Percentiles rank a stretch among this genome's conserved stretches.
Conservation (phyloP, 495 filamentous ascomycete species). For the Pyrenula aspistea region DNA sequence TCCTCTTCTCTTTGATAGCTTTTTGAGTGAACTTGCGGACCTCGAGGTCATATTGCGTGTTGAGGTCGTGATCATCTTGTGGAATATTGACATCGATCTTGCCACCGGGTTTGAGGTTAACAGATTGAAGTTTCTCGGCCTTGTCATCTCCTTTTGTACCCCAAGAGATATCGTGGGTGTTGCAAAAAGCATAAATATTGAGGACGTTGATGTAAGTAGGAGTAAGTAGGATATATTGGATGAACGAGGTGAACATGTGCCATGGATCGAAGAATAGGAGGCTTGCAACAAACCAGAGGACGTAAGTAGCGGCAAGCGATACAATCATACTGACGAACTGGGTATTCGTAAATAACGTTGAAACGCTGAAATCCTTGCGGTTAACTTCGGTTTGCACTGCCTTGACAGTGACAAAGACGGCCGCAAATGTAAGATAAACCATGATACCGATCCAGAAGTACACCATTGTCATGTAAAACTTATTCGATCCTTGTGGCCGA, state of each 20-base stretch:
- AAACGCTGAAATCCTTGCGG: constrained; percentile 45
- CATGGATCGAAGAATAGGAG: constrained; percentile 97
- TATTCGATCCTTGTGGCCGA: constrained; percentile 85
- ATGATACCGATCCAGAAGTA: constrained; percentile 96
- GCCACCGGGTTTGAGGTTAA: constrained; percentile 75
- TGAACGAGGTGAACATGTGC: constrained; percentile 94
- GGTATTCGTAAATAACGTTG: constrained; percentile 68
- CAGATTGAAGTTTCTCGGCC: constrained; percentile 66
- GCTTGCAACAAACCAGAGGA: constrained; percentile 85
- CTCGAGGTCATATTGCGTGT: constrained; percentile 81
- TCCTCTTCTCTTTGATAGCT: constrained; percentile 53
- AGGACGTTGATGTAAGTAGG: constrained; percentile 94
- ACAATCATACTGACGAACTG: constrained; percentile 92
- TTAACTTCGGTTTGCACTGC: constrained; percentile 60
- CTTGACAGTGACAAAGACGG: constrained; percentile 85
- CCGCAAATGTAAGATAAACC: constrained; percentile 88
- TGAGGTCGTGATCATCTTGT: constrained; percentile 57
- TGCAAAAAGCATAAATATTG: constrained; percentile 97
- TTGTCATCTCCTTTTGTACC: constrained; percentile 94
- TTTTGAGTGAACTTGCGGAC: constrained; percentile 42
- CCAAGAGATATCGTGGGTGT: constrained; percentile 96
- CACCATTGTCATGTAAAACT: constrained; percentile 92
- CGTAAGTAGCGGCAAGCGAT: constrained; percentile 80
- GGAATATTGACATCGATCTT: constrained; percentile 92
- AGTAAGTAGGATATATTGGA: constrained; percentile 93